Conservation (phyloP, 768 basidiomycete species). For the Cubamyces sp. region DNA sequence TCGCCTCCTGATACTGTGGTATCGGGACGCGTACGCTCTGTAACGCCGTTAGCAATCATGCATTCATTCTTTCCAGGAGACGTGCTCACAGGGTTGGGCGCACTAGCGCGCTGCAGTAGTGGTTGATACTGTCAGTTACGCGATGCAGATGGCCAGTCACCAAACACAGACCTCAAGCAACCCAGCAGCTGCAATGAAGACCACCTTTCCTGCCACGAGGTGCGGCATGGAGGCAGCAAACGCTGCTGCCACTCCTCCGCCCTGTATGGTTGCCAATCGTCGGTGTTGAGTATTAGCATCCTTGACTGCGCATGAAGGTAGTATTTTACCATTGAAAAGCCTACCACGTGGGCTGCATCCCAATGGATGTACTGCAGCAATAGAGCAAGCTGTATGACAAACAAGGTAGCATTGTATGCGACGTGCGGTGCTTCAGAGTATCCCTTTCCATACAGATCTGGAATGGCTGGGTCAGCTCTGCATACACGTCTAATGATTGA, state of each 20-base stretch:
- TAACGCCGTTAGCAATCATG: too few species aligned
- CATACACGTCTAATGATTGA: too few species aligned
- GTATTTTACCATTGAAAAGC: conserved; percentile 73
- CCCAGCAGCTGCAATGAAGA: conserved; percentile 70
- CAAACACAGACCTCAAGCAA: conserved; percentile 42
- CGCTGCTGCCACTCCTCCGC: conserved; percentile 72
- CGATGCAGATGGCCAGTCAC: neutral
- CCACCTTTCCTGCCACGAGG: conserved; percentile 64
- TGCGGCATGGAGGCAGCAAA: conserved; percentile 73
- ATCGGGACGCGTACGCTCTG: conserved; percentile 9
- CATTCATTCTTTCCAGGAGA: neutral
- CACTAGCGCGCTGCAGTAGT: neutral
- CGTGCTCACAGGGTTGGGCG: neutral
- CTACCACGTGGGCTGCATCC: conserved; percentile 65
- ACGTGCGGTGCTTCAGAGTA: conserved; percentile 80
- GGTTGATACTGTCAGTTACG: neutral
- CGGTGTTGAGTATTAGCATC: too few species aligned
- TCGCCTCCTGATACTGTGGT: conserved; percentile 13
- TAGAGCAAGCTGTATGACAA: conserved; percentile 75
- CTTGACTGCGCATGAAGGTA: too few species aligned
- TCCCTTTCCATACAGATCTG: conserved; percentile 81
- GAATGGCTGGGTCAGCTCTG: neutral
- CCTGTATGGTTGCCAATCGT: conserved; percentile 42
- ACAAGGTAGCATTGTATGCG: conserved; percentile 62
- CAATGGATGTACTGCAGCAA: conserved; percentile 79